Evolutionary conservation across 139 green algal species (phyloP).

Genomic region (Chlamydomonas schloesseri): DNA sequence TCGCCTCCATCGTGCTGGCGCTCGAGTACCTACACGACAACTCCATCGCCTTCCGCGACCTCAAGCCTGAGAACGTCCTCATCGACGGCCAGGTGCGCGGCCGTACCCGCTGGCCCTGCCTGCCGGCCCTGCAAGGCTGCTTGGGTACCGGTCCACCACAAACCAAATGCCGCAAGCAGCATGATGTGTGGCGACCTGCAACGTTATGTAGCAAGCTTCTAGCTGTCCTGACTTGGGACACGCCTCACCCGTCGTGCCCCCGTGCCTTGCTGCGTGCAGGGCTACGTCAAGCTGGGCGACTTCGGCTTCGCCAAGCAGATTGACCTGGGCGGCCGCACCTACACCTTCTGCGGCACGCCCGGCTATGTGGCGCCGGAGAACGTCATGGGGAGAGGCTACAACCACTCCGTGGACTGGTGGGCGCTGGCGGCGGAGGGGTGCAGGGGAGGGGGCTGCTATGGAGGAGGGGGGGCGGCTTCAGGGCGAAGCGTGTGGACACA

Average conservation of each 20-base stretch:
- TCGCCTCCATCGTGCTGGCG: conserved; percentile 87
- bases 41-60: conserved; percentile 91
- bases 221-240: too few species aligned
- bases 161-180: too few species aligned
- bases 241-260: too few species aligned
- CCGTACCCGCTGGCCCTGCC: too few species aligned
- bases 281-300: conserved; percentile 95
- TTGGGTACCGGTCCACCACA: too few species aligned
- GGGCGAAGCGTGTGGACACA: too few species aligned
- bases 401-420: conserved; percentile 94
- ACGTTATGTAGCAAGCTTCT: too few species aligned
- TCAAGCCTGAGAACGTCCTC: conserved; percentile 98
- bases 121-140: too few species aligned
- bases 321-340: conserved; percentile 81
- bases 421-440: background rate
- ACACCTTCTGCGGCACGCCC: conserved; percentile 98
- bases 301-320: conserved; percentile 92
- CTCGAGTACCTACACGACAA: conserved; percentile 94
- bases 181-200: too few species aligned
- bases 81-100: conserved; percentile 77
- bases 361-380: conserved; percentile 95
- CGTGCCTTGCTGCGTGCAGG: conserved; percentile 9
- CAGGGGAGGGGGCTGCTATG: background rate
- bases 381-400: conserved; percentile 94
- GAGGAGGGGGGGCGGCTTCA: too few species aligned